Conservation (phyloP, 2,329 filamentous ascomycete species). For the Salinomyces thailandicus region DNA sequence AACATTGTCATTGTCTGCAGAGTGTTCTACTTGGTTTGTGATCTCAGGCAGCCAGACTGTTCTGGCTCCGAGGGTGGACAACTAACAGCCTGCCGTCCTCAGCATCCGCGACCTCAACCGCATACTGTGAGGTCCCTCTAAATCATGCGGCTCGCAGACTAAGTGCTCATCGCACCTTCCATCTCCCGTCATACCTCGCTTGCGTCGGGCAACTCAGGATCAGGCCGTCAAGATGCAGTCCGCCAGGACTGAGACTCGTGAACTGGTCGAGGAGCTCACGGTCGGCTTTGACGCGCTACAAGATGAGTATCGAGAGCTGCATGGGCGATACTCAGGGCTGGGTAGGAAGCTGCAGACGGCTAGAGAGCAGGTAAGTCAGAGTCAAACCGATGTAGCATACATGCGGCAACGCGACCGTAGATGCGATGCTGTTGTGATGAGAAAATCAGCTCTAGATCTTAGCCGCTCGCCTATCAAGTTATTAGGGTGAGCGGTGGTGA, state of each 20-base stretch:
- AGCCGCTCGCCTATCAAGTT: constrained; percentile 27
- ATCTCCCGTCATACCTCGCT: too few species aligned
- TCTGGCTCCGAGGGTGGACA: too few species aligned
- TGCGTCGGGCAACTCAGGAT: background rate
- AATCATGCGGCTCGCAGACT: too few species aligned
- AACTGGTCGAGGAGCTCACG: constrained; percentile 26
- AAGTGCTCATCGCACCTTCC: too few species aligned
- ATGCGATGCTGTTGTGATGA: constrained; percentile 30
- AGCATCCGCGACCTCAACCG: too few species aligned
- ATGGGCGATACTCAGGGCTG: constrained; percentile 34
- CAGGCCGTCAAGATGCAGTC: background rate
- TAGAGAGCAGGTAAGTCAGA: constrained; percentile 37
- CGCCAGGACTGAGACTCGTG: background rate
- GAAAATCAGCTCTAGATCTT: constrained; percentile 43
- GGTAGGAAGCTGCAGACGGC: constrained; percentile 39
- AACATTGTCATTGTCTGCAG: too few species aligned
- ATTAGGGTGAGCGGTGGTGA: constrained; percentile 28
- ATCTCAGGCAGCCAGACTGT: too few species aligned
- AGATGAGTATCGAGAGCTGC: constrained; percentile 37
- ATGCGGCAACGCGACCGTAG: too few species aligned
- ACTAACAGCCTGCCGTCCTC: too few species aligned
- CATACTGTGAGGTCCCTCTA: too few species aligned
- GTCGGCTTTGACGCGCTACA: constrained; percentile 38
- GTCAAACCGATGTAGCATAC: background rate
- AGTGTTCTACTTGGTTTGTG: too few species aligned